Percentiles rank a stretch among this genome's conserved stretches.
phyloP scores from a whole-genome alignment of 1,139 yeast species.

The Taiozyma sp. region DNA sequence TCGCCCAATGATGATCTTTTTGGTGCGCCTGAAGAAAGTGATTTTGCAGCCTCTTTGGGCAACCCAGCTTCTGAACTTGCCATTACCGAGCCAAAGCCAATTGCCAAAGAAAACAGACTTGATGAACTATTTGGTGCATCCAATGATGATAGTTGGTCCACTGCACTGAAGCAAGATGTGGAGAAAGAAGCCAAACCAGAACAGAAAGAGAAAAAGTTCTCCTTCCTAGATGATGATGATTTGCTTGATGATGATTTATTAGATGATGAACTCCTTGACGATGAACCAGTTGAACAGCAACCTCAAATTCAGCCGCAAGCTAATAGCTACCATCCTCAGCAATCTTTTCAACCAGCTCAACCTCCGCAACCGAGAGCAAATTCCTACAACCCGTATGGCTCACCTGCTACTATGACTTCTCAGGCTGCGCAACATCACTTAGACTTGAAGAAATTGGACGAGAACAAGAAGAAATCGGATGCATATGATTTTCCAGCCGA shows the following conservation, averaged over 20 bases:
- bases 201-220: constrained; percentile 11
- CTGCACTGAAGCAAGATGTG: background rate
- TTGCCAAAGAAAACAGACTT: background rate
- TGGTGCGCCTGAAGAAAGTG: background rate
- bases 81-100: background rate
- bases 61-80: background rate
- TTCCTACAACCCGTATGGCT: constrained; percentile 3
- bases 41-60: background rate
- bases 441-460: constrained; percentile 33
- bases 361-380: background rate
- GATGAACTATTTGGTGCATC: constrained; percentile 1
- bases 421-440: constrained; percentile 16
- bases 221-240: constrained; percentile 18
- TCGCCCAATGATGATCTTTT: background rate
- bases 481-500: constrained; percentile 79
- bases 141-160: background rate
- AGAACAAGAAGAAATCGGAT: constrained; percentile 55
- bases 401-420: constrained; percentile 5
- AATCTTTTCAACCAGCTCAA: background rate
- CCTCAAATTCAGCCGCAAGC: background rate
- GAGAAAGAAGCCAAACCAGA: background rate
- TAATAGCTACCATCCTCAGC: background rate
- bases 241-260: constrained; percentile 41
- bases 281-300: constrained; percentile 3
- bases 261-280: constrained; percentile 34